Conservation (phyloP, 352 stramenopile species). For the Achlya hypogyna region DNA sequence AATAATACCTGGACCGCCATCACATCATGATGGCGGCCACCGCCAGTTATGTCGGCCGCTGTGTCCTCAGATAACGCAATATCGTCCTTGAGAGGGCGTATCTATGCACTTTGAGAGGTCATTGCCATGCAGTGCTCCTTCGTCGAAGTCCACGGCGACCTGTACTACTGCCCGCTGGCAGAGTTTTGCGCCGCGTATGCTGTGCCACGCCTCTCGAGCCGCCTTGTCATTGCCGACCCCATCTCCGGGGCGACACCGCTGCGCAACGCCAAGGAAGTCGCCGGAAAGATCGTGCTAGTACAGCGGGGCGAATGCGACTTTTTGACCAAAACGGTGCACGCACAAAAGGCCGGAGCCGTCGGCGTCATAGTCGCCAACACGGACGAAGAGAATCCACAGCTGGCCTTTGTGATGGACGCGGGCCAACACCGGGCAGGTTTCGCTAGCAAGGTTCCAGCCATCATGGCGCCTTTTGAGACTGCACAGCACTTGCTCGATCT, state of each 20-base stretch:
- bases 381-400: constrained; percentile 21
- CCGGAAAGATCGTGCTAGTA: constrained; percentile 52
- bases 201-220: constrained; percentile 35
- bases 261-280: constrained; percentile 35
- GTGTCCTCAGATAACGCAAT: background rate
- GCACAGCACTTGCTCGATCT: constrained; percentile 43
- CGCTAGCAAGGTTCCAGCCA: constrained; percentile 33
- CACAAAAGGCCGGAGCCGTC: constrained; percentile 53
- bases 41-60: background rate
- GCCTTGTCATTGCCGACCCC: constrained; percentile 46
- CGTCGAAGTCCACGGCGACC: constrained; percentile 42
- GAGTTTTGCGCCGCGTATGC: constrained; percentile 55
- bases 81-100: background rate
- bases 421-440: constrained; percentile 26
- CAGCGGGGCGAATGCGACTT: constrained; percentile 68
- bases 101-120: background rate
- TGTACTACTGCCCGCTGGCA: constrained; percentile 56
- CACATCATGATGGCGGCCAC: background rate
- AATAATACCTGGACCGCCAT: background rate
- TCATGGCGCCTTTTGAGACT: constrained; percentile 49
- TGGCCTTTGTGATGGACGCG: constrained; percentile 67
- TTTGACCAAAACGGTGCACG: constrained; percentile 60
- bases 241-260: constrained; percentile 41
- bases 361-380: constrained; percentile 61
- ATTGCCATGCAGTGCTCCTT: constrained; percentile 65